phyloP scores from a whole-genome alignment of 371 early-diverging fungal species.

The Lichtheimia ramosa region DNA sequence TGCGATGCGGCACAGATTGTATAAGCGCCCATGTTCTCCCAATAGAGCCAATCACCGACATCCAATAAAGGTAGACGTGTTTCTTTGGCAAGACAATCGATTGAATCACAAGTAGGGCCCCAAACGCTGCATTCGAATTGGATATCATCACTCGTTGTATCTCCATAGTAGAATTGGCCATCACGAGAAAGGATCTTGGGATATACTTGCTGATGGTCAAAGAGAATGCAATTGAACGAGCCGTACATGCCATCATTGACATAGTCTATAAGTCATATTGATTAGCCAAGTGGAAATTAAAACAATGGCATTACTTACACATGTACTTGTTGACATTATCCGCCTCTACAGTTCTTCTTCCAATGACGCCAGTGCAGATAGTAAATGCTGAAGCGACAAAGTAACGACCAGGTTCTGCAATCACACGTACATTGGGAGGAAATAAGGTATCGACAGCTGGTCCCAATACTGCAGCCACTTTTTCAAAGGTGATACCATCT shows the following conservation, averaged over 20 bases:
- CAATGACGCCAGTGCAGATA: conserved; percentile 92
- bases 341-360: conserved; percentile 70
- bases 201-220: conserved; percentile 89
- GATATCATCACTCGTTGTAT: conserved; percentile 9
- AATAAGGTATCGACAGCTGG: conserved; percentile 80
- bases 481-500: conserved; percentile 79
- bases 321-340: conserved; percentile 58
- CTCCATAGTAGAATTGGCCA: conserved; percentile 9
- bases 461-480: conserved; percentile 79
- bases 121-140: conserved; percentile 77
- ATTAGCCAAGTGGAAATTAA: not conserved
- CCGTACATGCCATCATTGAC: conserved; percentile 98
- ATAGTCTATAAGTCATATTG: conserved; percentile 55
- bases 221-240: conserved; percentile 96
- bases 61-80: conserved; percentile 79
- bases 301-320: conserved; percentile 51
- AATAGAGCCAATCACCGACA: conserved; percentile 96
- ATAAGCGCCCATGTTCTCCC: conserved; percentile 97
- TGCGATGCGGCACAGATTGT: conserved; percentile 86
- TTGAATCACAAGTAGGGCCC: conserved; percentile 98
- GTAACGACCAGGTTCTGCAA: conserved; percentile 98
- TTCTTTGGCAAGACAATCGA: conserved; percentile 86
- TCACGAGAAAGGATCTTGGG: conserved; percentile 49
- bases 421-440: conserved; percentile 75
- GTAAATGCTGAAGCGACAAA: conserved; percentile 95